Conservation (phyloP, 1,139 yeast species). For the Candida pseudoviswanathii region DNA sequence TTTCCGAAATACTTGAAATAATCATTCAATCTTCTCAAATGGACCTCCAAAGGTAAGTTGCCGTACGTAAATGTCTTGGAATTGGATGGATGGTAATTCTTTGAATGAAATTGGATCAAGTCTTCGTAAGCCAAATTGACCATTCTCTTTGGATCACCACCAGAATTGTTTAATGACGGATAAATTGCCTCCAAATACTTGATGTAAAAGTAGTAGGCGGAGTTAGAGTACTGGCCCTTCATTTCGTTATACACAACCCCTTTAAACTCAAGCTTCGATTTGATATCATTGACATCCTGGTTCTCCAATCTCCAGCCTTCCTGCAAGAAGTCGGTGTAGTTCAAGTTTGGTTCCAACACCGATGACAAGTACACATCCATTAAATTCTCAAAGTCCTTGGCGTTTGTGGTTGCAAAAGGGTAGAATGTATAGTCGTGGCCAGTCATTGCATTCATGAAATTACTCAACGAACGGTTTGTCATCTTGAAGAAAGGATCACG, state of each 20-base stretch:
- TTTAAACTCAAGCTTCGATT: constrained; percentile 70
- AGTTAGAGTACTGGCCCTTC: constrained; percentile 96
- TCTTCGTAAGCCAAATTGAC: constrained; percentile 76
- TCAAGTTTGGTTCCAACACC: constrained; percentile 77
- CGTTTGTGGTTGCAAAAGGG: constrained; percentile 94
- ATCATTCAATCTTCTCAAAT: constrained; percentile 58
- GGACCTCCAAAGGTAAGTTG: constrained; percentile 62
- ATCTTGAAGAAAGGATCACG: constrained; percentile 97
- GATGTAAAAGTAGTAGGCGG: constrained; percentile 83
- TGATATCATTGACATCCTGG: constrained; percentile 55
- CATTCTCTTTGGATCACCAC: constrained; percentile 89
- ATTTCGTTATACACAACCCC: constrained; percentile 98
- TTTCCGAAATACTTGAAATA: constrained; percentile 58
- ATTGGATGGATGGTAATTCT: constrained; percentile 87
- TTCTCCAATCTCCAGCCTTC: constrained; percentile 98
- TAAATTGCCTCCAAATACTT: constrained; percentile 84
- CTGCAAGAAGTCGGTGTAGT: constrained; percentile 82
- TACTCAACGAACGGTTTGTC: constrained; percentile 84
- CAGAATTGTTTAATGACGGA: constrained; percentile 84
- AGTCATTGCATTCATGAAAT: constrained; percentile 99
- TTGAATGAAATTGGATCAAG: constrained; percentile 70
- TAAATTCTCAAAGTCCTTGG: constrained; percentile 76
- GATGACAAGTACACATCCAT: constrained; percentile 90
- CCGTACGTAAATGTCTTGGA: constrained; percentile 90
- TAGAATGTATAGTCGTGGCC: constrained; percentile 95